Base-by-base conservation (phyloP, 441 rosid species). In the Gossypium trilobum region DNA sequence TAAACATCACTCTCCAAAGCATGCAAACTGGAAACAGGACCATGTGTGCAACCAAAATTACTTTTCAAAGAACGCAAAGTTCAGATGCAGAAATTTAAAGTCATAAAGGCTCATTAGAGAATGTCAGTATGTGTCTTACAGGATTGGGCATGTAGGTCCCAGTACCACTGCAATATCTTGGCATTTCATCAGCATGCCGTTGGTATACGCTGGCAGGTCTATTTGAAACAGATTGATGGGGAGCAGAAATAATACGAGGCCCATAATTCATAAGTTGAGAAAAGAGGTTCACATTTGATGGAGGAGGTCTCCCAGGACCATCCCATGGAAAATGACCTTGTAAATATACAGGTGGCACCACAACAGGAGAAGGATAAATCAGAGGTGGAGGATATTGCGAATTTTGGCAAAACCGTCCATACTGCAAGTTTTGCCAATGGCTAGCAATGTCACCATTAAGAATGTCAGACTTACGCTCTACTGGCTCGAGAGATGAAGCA, bases 91-190 rank as follows among this genome's bases (percentile, higher is more conserved):
- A 29, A 7, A 23, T 7, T 48, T 7, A 14, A 50, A 20, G 25
- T 51, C 17, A 59, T 23, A 54, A 23, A 65, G 20, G 72, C 58
- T 5, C 64, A 42, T 14, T n/a, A 58, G 22, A 42, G 13, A 72
- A 29, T 23, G 11, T 1, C 19, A n/a, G 5, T 17, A 55, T 46
- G 22, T 62, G 74, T 78, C 96, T 83, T 93, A 95, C 99, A 78
- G 93, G 95, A 81, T 88, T 90, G 68, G 99, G 99, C 83, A 95
- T 80, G 82, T 95, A 95, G 59, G 99, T 95, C 74, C 99, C 98
- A 6, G 99, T 95, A 77, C 98, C 98, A 82, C 89, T 75, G 33
- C 97, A 89, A 80, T 87, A 85, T 88, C 97, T 88, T 51, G 96
- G 97, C 82, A 89, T 74, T 80, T 95, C 99, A 75, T 89, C 97